Evolutionary conservation across 768 basidiomycete species (phyloP).

Genomic region (Phylloporus sp.): DNA sequence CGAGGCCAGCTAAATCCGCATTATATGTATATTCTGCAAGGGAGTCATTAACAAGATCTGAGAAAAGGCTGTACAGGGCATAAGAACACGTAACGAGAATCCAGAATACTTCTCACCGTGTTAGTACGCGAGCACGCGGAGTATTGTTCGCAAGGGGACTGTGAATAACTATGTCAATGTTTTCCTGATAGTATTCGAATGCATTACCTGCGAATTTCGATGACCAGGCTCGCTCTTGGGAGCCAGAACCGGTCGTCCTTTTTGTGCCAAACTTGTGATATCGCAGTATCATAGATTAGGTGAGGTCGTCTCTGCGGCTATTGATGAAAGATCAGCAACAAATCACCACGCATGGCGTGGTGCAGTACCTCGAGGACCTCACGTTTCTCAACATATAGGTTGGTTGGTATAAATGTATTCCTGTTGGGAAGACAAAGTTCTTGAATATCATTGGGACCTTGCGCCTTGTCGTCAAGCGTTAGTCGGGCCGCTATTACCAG

Average conservation of each 20-base stretch:
- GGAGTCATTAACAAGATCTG: conserved; percentile 82
- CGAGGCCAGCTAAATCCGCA: conserved; percentile 85
- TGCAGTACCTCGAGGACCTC: conserved; percentile 54
- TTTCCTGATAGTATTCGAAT: neutral
- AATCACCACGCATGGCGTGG: neutral
- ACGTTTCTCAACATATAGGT: conserved; percentile 77
- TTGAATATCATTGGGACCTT: conserved; percentile 53
- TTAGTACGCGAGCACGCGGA: conserved; percentile 67
- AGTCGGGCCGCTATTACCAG: neutral
- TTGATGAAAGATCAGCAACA: conserved; percentile 3
- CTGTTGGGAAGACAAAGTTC: conserved; percentile 77
- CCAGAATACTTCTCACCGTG: conserved; percentile 43
- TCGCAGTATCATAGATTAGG: conserved; percentile 64
- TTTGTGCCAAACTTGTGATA: conserved; percentile 89
- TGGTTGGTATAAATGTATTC: conserved; percentile 88
- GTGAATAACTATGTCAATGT: conserved; percentile 1
- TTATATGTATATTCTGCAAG: conserved; percentile 90
- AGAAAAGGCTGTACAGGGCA: conserved; percentile 52
- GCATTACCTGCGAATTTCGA: conserved; percentile 69
- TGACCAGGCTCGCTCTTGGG: conserved; percentile 74
- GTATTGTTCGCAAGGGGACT: conserved; percentile 59
- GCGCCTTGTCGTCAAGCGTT: conserved; percentile 42
- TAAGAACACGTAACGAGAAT: neutral
- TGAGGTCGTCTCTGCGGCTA: conserved; percentile 74
- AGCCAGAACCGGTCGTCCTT: conserved; percentile 97